Evolutionary conservation across 345 rosid genomes (phyloP).

Genomic region (Citrus reticulata): DNA sequence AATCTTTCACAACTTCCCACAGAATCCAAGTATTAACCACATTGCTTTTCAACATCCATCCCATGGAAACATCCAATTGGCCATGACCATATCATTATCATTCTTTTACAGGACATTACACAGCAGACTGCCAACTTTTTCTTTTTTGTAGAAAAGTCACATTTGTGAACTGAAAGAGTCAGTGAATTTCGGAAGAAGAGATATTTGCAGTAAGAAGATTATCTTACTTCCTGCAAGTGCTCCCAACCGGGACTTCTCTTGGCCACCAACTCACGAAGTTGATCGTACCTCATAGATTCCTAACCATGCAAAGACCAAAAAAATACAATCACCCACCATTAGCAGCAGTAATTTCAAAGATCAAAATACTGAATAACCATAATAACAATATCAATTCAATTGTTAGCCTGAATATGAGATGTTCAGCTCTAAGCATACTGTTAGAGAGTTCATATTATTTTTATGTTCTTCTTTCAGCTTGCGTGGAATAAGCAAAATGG

Average conservation of each 20-base stretch:
- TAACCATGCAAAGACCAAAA: slow-evolving; percentile 28
- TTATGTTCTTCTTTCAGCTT: background rate
- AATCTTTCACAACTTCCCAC: background rate
- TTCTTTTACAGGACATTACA: background rate
- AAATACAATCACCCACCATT: slow-evolving; percentile 1
- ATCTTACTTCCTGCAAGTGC: slow-evolving; percentile 79
- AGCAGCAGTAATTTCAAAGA: background rate
- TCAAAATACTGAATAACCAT: background rate
- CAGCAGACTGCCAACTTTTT: background rate
- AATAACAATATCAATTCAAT: background rate
- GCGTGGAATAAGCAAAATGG: background rate
- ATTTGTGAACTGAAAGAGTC: background rate
- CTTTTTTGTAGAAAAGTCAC: background rate
- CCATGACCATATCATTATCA: background rate
- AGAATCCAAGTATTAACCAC: background rate
- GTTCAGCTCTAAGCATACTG: background rate
- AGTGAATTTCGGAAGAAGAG: background rate
- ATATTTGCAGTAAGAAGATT: background rate
- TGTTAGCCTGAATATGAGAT: background rate
- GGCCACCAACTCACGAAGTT: slow-evolving; percentile 74
- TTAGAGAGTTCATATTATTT: background rate
- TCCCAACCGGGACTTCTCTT: slow-evolving; percentile 94
- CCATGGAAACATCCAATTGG: background rate
- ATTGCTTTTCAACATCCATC: background rate
- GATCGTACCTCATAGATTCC: slow-evolving; percentile 93